Evolutionary conservation across 192 early-diverging fungal species (phyloP), one percentile per base, ranked within the genome.

Genomic region (Umbelopsis ramanniana): DNA sequence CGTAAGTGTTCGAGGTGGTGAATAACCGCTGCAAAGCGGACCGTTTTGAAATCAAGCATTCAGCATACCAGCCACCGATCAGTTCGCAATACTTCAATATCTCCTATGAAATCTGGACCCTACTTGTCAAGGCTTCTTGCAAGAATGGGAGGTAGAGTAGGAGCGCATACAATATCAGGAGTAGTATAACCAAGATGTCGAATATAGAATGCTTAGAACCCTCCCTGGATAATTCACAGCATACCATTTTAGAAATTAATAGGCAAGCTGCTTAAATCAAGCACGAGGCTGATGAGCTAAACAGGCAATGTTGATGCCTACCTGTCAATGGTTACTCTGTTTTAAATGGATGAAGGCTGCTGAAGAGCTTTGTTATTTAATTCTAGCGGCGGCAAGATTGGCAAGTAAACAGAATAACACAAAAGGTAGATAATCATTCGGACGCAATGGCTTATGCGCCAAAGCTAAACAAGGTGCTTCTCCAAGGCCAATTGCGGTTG

Each of bases 31-130:
- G 5, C 7, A 7, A 29, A 63, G 57, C 57, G 35, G 57, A 37
- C 57, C 29, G 26, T 63, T 37, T 63, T 37, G 33, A 35, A 63
- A 63, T 33, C 23, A 15, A 14, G 11, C 26, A n/a, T 37, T 63
- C 29, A 63, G 33, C 57, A 63, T 63, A 63, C 57, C 57, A 63
- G 57, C 57, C 33, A 29, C 33, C 57, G 57, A 63, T 63, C 57
- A 63, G 17, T 63, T 63, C 57, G 37, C 57, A 63, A 63, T 17
- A 29, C 17, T n/a, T 12, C 14, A 63, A 17, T 10, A 8, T 63
- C 29, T 4, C 24, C 57, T 22, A 33, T 37, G 29, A 26, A 24
- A 24, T 60, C 55, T 60, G 33, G 33, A n/a, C 57, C 33, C 57
- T 10, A 12, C 26, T 14, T 33, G 6, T 63, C 35, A 19, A 29